Evolutionary conservation across 495 filamentous ascomycete species (phyloP).

Genomic region (Annulohypoxylon stygium): DNA sequence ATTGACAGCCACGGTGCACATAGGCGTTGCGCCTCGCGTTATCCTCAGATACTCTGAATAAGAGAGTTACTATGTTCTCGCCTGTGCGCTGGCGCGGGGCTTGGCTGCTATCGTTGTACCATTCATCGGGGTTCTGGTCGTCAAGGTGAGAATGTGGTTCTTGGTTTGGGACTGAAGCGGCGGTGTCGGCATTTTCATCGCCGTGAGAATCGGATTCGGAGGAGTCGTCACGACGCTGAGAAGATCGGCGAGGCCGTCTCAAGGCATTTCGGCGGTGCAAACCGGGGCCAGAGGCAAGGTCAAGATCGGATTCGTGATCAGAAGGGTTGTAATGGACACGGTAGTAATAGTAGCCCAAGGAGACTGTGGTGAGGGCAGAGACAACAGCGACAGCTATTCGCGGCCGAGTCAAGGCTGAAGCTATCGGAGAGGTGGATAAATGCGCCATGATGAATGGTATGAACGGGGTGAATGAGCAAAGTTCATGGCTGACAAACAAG

Average conservation of each 20-base stretch:
- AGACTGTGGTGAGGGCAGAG: conserved; percentile 54
- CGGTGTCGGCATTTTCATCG: conserved; percentile 58
- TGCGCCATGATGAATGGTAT: conserved; percentile 45
- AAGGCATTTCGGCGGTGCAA: conserved; percentile 72
- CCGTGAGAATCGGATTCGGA: conserved; percentile 61
- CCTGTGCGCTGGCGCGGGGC: conserved; percentile 70
- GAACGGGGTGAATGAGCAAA: conserved; percentile 34
- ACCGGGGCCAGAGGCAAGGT: conserved; percentile 42
- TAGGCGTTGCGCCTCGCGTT: conserved; percentile 86
- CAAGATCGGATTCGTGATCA: conserved; percentile 46
- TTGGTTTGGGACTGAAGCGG: conserved; percentile 22
- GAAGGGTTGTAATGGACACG: conserved; percentile 24
- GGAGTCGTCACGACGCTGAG: conserved; percentile 47
- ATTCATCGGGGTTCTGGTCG: conserved; percentile 71
- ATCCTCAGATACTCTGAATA: conserved; percentile 86
- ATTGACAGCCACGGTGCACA: conserved; percentile 93
- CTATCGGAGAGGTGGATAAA: conserved; percentile 51
- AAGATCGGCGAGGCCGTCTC: conserved; percentile 59
- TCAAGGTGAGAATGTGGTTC: conserved; percentile 56
- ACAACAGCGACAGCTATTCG: conserved; percentile 55
- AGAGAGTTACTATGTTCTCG: conserved; percentile 77
- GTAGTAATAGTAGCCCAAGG: conserved; percentile 59
- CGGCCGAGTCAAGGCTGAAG: conserved; percentile 60
- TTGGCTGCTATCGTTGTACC: conserved; percentile 59
- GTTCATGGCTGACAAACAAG: conserved; percentile 43